phyloP scores from a whole-genome alignment of 345 rosid species.

The Psidium guajava region DNA sequence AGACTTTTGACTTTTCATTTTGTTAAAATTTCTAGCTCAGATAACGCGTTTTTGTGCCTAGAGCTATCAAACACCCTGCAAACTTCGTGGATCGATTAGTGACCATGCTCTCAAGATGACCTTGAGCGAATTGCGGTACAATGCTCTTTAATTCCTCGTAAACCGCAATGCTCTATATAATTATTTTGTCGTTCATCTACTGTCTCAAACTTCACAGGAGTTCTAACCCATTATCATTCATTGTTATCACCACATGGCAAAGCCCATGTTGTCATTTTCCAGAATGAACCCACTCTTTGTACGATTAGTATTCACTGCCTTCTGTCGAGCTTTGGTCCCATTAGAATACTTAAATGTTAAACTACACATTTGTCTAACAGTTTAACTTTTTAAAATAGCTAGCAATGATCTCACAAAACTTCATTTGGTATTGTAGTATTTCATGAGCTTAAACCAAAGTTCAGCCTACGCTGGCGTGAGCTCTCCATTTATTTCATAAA shows the following conservation, averaged over 20 bases:
- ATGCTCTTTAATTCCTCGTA: neutral
- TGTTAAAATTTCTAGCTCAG: neutral
- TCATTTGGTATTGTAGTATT: neutral
- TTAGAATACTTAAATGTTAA: neutral
- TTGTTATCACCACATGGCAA: neutral
- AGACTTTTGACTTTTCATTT: neutral
- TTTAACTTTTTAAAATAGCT: neutral
- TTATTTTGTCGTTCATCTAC: neutral
- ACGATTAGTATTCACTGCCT: neutral
- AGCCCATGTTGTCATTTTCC: neutral
- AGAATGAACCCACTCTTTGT: neutral
- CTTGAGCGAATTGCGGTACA: accelerated
- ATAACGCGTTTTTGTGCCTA: neutral
- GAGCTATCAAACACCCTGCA: neutral
- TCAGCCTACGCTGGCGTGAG: accelerated
- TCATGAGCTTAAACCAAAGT: neutral
- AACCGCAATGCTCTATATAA: neutral
- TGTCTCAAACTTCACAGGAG: neutral
- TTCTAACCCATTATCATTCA: neutral
- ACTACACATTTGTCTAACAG: neutral
- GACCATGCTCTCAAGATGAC: neutral
- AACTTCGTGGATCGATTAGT: neutral
- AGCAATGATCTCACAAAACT: neutral
- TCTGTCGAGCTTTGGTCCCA: neutral
- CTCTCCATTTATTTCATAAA: neutral